phyloP scores from a whole-genome alignment of 2,329 filamentous ascomycete species.

The Pyrenophora teres region DNA sequence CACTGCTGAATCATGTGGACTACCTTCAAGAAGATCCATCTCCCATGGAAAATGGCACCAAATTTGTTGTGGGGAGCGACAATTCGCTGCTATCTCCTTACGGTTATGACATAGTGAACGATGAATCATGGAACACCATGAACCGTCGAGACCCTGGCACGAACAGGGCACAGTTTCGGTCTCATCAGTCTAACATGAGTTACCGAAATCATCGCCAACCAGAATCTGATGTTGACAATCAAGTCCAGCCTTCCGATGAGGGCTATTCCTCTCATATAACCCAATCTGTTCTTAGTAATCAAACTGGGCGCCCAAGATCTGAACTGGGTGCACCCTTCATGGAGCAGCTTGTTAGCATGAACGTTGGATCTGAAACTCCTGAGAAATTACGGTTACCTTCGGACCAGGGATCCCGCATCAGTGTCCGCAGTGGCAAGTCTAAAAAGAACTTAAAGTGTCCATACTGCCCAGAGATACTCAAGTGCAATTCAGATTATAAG shows the following conservation, averaged over 20 bases:
- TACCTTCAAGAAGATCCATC: conserved; percentile 13
- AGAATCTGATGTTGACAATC: conserved; percentile 32
- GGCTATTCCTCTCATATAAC: conserved; percentile 39
- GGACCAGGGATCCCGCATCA: conserved; percentile 33
- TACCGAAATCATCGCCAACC: conserved; percentile 23
- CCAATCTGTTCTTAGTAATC: conserved; percentile 40
- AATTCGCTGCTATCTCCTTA: conserved; percentile 22
- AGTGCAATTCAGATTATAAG: conserved; percentile 47
- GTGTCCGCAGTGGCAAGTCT: conserved; percentile 28
- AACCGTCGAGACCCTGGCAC: conserved; percentile 21
- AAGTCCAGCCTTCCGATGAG: conserved; percentile 33
- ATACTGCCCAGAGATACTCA: conserved; percentile 31
- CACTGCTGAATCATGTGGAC: conserved; percentile 1
- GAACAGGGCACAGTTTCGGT: conserved; percentile 4
- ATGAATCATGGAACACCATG: conserved; percentile 37
- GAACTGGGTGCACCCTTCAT: conserved; percentile 25
- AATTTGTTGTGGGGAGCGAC: conserved; percentile 14
- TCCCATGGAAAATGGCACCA: conserved; percentile 7
- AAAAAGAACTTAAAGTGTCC: conserved; percentile 25
- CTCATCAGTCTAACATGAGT: conserved; percentile 16
- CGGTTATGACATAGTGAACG: conserved; percentile 16
- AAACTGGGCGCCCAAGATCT: conserved; percentile 27
- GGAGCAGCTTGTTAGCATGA: conserved; percentile 20
- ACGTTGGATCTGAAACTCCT: conserved; percentile 21
- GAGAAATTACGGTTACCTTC: conserved; percentile 20